A percentile compares a stretch with the other conserved stretches of the same genome.
These are phyloP conservation scores for Pseudogymnoascus sp. DNA, from an alignment of 2,329 filamentous ascomycete genomes.

Conservation along the genomic window DNA sequence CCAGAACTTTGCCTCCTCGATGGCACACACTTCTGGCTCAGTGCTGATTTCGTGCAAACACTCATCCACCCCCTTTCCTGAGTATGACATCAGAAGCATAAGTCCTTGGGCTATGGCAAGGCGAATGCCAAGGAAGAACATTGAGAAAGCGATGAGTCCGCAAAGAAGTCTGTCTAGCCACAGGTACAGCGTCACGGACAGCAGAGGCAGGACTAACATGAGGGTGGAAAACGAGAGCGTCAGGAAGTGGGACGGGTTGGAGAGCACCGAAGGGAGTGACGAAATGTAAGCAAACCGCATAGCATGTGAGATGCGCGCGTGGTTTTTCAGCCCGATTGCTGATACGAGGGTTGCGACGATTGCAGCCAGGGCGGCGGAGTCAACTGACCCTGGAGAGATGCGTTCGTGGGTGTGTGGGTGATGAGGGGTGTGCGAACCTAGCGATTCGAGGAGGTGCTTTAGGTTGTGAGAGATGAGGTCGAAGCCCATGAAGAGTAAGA, in stretches of 20 bases:
- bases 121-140: slow-evolving; percentile 80
- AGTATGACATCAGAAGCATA: slow-evolving; percentile 93
- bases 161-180: slow-evolving; percentile 81
- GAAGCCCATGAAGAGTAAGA: slow-evolving; percentile 94
- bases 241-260: slow-evolving; percentile 91
- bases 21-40: slow-evolving; percentile 65
- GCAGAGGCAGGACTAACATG: slow-evolving; percentile 72
- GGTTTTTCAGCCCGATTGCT: slow-evolving; percentile 81
- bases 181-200: slow-evolving; percentile 72
- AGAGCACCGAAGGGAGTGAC: slow-evolving; percentile 75
- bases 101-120: slow-evolving; percentile 79
- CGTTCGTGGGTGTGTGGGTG: slow-evolving; percentile 59
- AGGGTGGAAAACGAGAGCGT: slow-evolving; percentile 80
- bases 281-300: slow-evolving; percentile 82
- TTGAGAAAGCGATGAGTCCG: slow-evolving; percentile 71
- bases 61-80: slow-evolving; percentile 34
- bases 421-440: slow-evolving; percentile 66
- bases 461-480: slow-evolving; percentile 91
- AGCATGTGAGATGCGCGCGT: slow-evolving; percentile 82
- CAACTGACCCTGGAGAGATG: slow-evolving; percentile 68
- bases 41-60: slow-evolving; percentile 80
- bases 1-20: slow-evolving; percentile 95
- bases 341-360: slow-evolving; percentile 78
- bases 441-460: slow-evolving; percentile 77
- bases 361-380: slow-evolving; percentile 73